Percentiles rank a stretch among this genome's conserved stretches.
Conservation (phyloP, 805 yeast species). For the Geotrichum ghanense region DNA sequence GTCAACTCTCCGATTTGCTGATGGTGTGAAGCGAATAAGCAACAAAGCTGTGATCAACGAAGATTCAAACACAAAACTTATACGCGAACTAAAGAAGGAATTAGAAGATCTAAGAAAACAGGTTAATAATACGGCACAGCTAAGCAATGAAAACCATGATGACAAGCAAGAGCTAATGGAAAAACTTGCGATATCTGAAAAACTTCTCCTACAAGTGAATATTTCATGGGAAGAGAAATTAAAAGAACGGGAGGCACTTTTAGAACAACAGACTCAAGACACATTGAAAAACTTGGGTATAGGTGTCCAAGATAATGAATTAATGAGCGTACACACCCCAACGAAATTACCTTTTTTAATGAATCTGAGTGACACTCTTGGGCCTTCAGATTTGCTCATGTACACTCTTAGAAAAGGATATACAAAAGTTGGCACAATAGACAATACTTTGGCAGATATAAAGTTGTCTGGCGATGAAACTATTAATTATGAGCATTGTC, state of each 20-base stretch:
- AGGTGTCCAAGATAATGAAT: slow-evolving; percentile 12
- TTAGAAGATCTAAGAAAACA: slow-evolving; percentile 10
- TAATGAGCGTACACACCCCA: slow-evolving; percentile 19
- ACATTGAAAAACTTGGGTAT: slow-evolving; percentile 21
- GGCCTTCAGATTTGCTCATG: slow-evolving; percentile 19
- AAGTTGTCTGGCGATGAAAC: slow-evolving; percentile 14
- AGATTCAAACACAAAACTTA: slow-evolving; percentile 8
- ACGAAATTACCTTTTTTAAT: slow-evolving; percentile 19
- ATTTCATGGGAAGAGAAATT: slow-evolving; percentile 21
- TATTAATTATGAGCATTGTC: slow-evolving; percentile 15
- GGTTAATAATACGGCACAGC: slow-evolving; percentile 1
- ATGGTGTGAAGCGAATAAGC: slow-evolving; percentile 17
- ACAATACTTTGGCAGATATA: slow-evolving; percentile 14
- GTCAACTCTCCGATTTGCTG: slow-evolving; percentile 16
- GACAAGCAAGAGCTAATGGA: slow-evolving; percentile 16
- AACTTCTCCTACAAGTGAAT: slow-evolving; percentile 17
- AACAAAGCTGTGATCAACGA: slow-evolving; percentile 22
- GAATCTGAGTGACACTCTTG: slow-evolving; percentile 19
- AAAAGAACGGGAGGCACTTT: slow-evolving; percentile 15
- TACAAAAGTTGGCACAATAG: slow-evolving; percentile 18
- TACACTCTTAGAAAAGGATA: slow-evolving; percentile 18
- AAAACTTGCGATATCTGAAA: slow-evolving; percentile 17
- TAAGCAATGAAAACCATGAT: too few relatives aligned
- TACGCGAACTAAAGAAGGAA: slow-evolving; percentile 16
- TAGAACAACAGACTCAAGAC: slow-evolving; percentile 15